Percentiles rank a stretch among this genome's conserved stretches.
phyloP scores from a whole-genome alignment of 2,329 filamentous ascomycete genomes.

The Talaromyces amestolkiae region DNA sequence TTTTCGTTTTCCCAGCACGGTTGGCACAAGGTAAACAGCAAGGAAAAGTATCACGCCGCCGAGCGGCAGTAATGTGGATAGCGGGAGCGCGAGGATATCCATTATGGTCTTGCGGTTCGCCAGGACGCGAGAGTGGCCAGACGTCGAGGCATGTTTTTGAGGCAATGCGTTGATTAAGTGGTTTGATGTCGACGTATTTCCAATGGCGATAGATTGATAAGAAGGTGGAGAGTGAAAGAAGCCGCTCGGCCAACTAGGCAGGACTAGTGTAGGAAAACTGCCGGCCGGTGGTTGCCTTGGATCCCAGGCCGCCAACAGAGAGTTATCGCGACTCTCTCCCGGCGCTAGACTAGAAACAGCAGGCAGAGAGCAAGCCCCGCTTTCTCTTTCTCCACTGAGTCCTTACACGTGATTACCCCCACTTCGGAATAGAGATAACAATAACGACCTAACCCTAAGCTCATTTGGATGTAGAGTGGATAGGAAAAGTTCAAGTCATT shows the following conservation, averaged over 20 bases:
- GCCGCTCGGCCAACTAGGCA: neutral
- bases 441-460: neutral
- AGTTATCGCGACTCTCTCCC: neutral
- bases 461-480: too few relatives aligned
- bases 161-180: neutral
- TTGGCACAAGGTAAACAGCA: neutral
- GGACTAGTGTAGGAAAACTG: neutral
- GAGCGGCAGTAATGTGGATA: neutral
- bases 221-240: neutral
- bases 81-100: neutral
- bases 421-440: neutral
- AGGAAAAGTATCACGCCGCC: neutral
- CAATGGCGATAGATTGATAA: neutral
- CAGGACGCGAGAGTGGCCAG: neutral
- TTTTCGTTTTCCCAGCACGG: constrained; percentile 4
- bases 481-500: too few relatives aligned
- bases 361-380: neutral
- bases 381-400: too few relatives aligned
- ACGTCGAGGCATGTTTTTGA: neutral
- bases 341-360: neutral
- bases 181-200: neutral
- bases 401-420: neutral
- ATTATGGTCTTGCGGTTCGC: neutral
- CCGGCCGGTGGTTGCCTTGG: neutral
- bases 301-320: neutral